Evolutionary conservation across 176 grass and related monocot species (phyloP).

Genomic region (Cenchrus purpureus): DNA sequence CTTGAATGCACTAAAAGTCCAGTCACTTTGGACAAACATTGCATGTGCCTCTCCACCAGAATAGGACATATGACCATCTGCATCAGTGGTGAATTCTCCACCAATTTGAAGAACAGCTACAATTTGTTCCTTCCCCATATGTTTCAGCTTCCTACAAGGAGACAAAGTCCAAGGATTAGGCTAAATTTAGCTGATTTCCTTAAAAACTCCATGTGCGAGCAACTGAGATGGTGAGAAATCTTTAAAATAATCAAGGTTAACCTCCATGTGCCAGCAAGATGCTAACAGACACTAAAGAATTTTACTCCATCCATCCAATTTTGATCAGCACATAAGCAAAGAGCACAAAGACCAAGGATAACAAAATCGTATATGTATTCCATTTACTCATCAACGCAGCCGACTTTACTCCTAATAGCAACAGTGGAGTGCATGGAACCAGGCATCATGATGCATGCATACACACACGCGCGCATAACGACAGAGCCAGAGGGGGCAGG

Average conservation of each 20-base stretch:
- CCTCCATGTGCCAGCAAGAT: not conserved
- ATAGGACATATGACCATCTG: conserved; percentile 85
- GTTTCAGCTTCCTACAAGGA: conserved; percentile 38
- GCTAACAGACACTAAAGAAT: not conserved
- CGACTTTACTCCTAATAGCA: too few species aligned
- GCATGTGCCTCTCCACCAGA: conserved; percentile 95
- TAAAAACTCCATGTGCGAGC: not conserved
- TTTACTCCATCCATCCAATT: not conserved
- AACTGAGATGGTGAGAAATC: not conserved
- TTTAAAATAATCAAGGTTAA: not conserved
- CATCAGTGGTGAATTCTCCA: conserved; percentile 77
- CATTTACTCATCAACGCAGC: too few species aligned
- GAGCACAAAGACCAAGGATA: too few species aligned
- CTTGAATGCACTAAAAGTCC: conserved; percentile 66
- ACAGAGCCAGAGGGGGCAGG: too few species aligned
- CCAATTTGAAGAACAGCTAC: conserved; percentile 88
- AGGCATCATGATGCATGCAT: too few species aligned
- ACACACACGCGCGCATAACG: too few species aligned
- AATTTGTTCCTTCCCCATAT: conserved; percentile 67
- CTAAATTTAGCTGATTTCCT: not conserved
- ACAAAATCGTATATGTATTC: too few species aligned
- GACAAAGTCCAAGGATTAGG: conserved; percentile 21
- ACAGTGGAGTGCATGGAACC: too few species aligned
- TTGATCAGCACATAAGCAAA: too few species aligned
- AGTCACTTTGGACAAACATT: conserved; percentile 71